These are phyloP conservation scores for Thozetella sp. DNA, from an alignment of 495 filamentous ascomycete genomes.

Conservation along the genomic window DNA sequence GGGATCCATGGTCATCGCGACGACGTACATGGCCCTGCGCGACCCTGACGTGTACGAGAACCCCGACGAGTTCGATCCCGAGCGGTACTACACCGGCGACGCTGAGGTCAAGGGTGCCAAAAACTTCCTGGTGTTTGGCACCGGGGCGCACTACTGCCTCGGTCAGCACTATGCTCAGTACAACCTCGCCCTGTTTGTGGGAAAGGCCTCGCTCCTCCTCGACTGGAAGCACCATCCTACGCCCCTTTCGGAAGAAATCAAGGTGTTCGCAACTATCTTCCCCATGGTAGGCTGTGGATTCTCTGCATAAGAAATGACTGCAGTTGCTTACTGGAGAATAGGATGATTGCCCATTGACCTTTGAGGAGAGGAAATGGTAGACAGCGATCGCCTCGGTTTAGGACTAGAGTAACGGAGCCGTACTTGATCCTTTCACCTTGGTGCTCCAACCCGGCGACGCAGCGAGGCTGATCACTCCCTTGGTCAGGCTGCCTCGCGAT, in stretches of 20 bases:
- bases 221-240: constrained; percentile 92
- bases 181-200: constrained; percentile 89
- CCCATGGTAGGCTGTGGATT: constrained; percentile 70
- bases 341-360: constrained; percentile 71
- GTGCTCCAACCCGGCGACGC: no score
- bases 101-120: constrained; percentile 86
- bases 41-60: constrained; percentile 92
- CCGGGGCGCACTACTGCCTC: constrained; percentile 94
- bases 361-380: constrained; percentile 48
- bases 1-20: constrained; percentile 92
- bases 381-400: not conserved
- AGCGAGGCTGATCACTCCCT: no score
- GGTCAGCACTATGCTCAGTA: constrained; percentile 92
- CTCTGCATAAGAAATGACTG: constrained; percentile 16
- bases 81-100: constrained; percentile 88
- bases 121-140: constrained; percentile 98
- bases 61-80: constrained; percentile 87
- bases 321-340: constrained; percentile 25
- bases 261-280: constrained; percentile 98
- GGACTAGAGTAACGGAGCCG: not conserved
- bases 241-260: constrained; percentile 83
- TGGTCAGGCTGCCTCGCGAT: no score
- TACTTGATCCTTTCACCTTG: no score
- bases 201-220: constrained; percentile 87
- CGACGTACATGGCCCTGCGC: constrained; percentile 86